These are phyloP conservation scores for Pythium monospermum DNA, from an alignment of 352 stramenopile genomes.

Conservation along the genomic window DNA sequence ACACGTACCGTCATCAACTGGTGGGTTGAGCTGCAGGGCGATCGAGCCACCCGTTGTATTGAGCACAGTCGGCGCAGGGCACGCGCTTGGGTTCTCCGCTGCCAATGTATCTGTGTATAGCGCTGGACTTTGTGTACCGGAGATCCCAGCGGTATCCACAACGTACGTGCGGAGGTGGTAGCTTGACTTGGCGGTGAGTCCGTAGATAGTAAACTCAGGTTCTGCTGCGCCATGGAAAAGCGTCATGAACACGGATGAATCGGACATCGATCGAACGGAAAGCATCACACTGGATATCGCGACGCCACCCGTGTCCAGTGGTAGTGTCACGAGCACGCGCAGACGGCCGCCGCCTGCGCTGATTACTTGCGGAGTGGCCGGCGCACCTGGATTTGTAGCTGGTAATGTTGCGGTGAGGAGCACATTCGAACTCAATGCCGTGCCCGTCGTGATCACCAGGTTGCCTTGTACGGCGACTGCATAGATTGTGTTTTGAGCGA, in stretches of 20 bases:
- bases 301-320: constrained; percentile 34
- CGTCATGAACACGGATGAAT: constrained; percentile 2
- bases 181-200: constrained; percentile 28
- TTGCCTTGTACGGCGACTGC: constrained; percentile 6
- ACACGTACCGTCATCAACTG: constrained; percentile 35
- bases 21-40: constrained; percentile 29
- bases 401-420: constrained; percentile 25
- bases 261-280: constrained; percentile 17
- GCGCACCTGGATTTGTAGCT: constrained; percentile 13
- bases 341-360: constrained; percentile 21
- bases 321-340: constrained; percentile 14
- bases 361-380: constrained; percentile 13
- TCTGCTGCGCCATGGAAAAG: constrained; percentile 9
- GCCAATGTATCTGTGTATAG: constrained; percentile 19
- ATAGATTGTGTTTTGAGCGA: constrained; percentile 32
- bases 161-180: constrained; percentile 34
- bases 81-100: constrained; percentile 31
- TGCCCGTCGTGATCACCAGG: constrained; percentile 17
- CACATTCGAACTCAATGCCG: constrained; percentile 23
- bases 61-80: constrained; percentile 35
- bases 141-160: constrained; percentile 19
- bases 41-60: constrained; percentile 43
- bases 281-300: constrained; percentile 24
- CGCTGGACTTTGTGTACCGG: constrained; percentile 13
- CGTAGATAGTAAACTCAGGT: constrained; percentile 25